Evolutionary conservation across 2,329 filamentous ascomycete genomes (phyloP), one percentile per base, ranked within the genome.

Genomic region (Epichloe sp.): DNA sequence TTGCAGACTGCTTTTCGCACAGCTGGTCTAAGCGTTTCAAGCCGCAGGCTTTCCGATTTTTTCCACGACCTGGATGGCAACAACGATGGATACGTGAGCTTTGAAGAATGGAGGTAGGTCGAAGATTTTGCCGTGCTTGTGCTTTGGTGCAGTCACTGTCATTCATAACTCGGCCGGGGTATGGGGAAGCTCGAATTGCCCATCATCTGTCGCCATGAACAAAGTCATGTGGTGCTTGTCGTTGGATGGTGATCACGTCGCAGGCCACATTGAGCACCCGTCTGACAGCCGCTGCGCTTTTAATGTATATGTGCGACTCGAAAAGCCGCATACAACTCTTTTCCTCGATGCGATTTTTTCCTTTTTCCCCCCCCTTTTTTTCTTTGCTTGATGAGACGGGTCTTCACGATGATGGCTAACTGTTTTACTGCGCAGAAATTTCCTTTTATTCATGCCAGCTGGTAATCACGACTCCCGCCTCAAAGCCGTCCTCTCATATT

Each of bases 81-180:
- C 70, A 79, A 84, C 59, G 90, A 98, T 65, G 89, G 89, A 46
- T 81, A 73, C 56, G 95, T 97, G 59, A 89, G 78, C 55, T 97
- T 95, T 68, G 83, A 88, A 58, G 93, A 98, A 76, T 97, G 93
- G 93, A 84, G 91, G 91, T 96, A 81, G 69, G 84, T 74, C 41
- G 52, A n/a, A 15, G 36, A 23, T 17, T 15, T 37, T 5, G 11
- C 11, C 19, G 11, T 26, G 14, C 11, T 38, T 17, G 6, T 14
- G 11, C 48, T 2, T 44, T 44, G 14, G 31, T 12, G 42, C n/a
- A 17, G 11, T 19, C 41, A 31, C 4, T 38, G 7, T 34, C 7
- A 36, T 23, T 35, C n/a, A 34, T 15, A 19, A 17, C n/a, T 46
- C 8, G 19, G 34, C 40, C 26, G 19, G 43, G 35, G n/a, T n/a